A percentile compares a stretch with the other conserved stretches of the same genome.
Evolutionary conservation across 2,329 filamentous ascomycete species (phyloP).

Genomic region (Nigrograna mackinnonii): DNA sequence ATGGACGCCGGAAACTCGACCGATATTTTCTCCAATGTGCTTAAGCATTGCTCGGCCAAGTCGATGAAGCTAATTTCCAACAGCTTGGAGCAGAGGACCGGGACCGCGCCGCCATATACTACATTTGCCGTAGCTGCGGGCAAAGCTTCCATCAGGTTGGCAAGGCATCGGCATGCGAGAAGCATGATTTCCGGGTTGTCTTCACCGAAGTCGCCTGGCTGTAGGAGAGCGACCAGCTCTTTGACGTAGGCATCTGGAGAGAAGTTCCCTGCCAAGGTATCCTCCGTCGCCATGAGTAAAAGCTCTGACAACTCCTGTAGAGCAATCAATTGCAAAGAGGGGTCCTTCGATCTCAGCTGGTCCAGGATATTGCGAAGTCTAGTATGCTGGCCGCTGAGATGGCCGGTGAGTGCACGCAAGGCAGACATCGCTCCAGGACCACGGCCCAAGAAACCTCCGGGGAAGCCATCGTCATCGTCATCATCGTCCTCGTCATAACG

Average conservation of each 20-base stretch:
- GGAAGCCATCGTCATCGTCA: conserved; percentile 60
- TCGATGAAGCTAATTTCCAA: conserved; percentile 97
- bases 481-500: conserved; percentile 54
- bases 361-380: conserved; percentile 68
- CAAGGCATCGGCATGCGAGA: conserved; percentile 89
- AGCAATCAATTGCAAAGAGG: conserved; percentile 86
- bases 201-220: conserved; percentile 81
- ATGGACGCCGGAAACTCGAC: conserved; percentile 94
- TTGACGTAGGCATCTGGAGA: conserved; percentile 94
- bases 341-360: conserved; percentile 76
- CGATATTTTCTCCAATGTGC: conserved; percentile 96
- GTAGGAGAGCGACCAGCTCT: conserved; percentile 90
- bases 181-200: conserved; percentile 98
- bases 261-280: conserved; percentile 93
- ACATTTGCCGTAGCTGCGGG: conserved; percentile 92
- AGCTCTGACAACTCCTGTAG: conserved; percentile 93
- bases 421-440: conserved; percentile 73
- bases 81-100: conserved; percentile 90
- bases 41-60: conserved; percentile 93
- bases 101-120: conserved; percentile 95
- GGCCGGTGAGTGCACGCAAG: conserved; percentile 83
- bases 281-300: conserved; percentile 91
- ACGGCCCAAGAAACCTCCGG: conserved; percentile 67
- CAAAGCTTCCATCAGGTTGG: conserved; percentile 96
- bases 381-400: conserved; percentile 79